These are phyloP conservation scores for Zasmidium angulare DNA, from an alignment of 2,329 filamentous ascomycete species.

Conservation along the genomic window DNA sequence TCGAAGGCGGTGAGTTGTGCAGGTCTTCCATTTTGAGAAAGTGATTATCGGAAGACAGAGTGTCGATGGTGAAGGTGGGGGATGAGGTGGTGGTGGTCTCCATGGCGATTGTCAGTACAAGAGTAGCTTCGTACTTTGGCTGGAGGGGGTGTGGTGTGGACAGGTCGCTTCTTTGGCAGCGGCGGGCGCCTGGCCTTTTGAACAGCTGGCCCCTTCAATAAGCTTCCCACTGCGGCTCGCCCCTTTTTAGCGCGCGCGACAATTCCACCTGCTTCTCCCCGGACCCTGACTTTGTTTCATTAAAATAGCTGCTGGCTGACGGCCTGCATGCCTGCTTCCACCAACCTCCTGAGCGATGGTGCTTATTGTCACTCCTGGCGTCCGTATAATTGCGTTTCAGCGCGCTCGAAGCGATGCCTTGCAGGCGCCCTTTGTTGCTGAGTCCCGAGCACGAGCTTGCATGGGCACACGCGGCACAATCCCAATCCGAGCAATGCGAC, in stretches of 20 bases:
- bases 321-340: background rate
- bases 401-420: background rate
- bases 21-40: slow-evolving; percentile 29
- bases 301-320: background rate
- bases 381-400: background rate
- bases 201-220: background rate
- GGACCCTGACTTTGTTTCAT: too few relatives aligned
- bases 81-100: background rate
- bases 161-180: background rate
- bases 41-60: slow-evolving; percentile 12
- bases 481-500: background rate
- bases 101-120: background rate
- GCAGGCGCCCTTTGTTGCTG: background rate
- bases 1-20: slow-evolving; percentile 15
- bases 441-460: background rate
- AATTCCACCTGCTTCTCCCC: background rate
- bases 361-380: background rate
- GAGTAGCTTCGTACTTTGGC: background rate
- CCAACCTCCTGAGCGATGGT: background rate
- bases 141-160: background rate
- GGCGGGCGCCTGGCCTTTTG: background rate
- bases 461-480: background rate
- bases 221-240: background rate
- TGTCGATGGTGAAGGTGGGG: slow-evolving; percentile 7
- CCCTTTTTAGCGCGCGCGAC: background rate